A percentile compares a stretch with the other conserved stretches of the same genome.
Conservation (phyloP, 257 asterid genomes). For the Nicotiana tabacum region DNA sequence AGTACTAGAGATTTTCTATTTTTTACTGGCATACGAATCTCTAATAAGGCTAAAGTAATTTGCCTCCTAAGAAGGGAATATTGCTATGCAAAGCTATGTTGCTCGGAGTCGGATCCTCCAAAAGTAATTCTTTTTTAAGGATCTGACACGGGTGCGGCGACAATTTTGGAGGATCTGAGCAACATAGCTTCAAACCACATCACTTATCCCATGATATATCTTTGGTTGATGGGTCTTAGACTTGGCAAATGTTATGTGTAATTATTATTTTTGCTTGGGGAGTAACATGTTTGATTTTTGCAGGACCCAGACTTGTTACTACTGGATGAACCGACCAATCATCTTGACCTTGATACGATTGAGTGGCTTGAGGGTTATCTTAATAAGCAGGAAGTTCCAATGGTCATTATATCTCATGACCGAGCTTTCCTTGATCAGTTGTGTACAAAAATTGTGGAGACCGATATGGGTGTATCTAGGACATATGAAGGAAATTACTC, state of each 20-base stretch:
- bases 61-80: not conserved
- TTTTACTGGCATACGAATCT: no score
- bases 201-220: not conserved
- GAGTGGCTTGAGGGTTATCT: conserved; percentile 99
- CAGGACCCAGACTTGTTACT: conserved; percentile 92
- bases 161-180: no score
- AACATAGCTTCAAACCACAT: not conserved
- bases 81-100: not conserved
- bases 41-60: not conserved
- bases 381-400: conserved; percentile 87
- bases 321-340: conserved; percentile 96
- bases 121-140: no score
- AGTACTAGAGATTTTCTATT: no score
- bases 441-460: conserved; percentile 95
- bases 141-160: no score
- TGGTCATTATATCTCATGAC: conserved; percentile 98
- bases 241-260: not conserved
- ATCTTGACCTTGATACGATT: conserved; percentile 93
- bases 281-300: conserved; percentile 20
- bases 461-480: conserved; percentile 93
- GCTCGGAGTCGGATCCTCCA: no score
- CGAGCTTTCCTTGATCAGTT: conserved; percentile 95
- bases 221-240: not conserved
- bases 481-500: conserved; percentile 86
- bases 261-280: conserved; percentile 8